Evolutionary conservation across 306 rosid genomes (phyloP).

Genomic region (Glycine latifolia): DNA sequence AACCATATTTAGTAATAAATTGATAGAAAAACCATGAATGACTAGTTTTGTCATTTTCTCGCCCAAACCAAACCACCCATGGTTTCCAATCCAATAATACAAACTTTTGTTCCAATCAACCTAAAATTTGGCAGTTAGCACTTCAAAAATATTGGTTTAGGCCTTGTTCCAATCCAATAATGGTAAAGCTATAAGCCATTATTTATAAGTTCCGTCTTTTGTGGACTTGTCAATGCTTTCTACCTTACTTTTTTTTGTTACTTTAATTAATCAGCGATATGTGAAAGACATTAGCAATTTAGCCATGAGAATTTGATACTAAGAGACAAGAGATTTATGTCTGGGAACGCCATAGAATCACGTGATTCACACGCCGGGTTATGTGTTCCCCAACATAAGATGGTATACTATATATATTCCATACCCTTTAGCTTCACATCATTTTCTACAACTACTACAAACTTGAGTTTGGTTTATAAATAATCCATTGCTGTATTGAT

Average conservation of each 20-base stretch:
- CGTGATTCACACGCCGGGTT: constrained; percentile 21
- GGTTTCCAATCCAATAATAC: constrained; percentile 13
- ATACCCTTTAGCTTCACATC: constrained; percentile 21
- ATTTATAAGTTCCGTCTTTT: constrained; percentile 8
- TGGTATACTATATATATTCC: constrained; percentile 14
- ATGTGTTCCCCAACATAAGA: constrained; percentile 1
- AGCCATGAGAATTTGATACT: constrained; percentile 22
- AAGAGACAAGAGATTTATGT: not conserved
- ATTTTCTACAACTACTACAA: constrained; percentile 29
- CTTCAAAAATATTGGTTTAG: constrained; percentile 8
- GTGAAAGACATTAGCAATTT: constrained; percentile 1
- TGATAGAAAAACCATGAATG: constrained; percentile 34
- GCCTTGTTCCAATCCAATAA: constrained; percentile 16
- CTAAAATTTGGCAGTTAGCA: constrained; percentile 24
- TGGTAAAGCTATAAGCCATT: not conserved
- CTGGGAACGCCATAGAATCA: constrained; percentile 13
- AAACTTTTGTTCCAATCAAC: constrained; percentile 27
- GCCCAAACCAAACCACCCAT: not conserved
- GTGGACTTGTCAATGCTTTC: constrained; percentile 3
- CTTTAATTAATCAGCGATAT: constrained; percentile 1
- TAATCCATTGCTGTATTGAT: not conserved
- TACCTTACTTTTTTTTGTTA: not conserved
- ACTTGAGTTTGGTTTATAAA: not conserved
- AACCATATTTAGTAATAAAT: not conserved
- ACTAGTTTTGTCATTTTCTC: constrained; percentile 36